Conservation (phyloP, 768 basidiomycete species). For the Phylloporus sp. region DNA sequence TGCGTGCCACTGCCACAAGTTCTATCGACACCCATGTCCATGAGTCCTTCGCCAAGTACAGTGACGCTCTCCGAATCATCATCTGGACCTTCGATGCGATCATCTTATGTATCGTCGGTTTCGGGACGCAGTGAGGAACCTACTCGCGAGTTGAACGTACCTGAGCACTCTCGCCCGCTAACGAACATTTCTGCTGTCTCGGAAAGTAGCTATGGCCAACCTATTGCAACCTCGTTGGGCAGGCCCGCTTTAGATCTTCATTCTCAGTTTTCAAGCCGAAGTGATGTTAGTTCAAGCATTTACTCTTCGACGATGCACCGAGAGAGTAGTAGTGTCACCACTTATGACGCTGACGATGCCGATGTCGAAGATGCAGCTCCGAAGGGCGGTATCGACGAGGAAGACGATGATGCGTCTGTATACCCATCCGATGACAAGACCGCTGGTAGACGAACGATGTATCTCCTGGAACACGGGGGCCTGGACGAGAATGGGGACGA, state of each 20-base stretch:
- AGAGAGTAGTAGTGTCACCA: slow-evolving; percentile 15
- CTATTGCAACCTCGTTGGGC: slow-evolving; percentile 3
- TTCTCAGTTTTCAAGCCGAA: slow-evolving; percentile 21
- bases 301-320: slow-evolving; percentile 15
- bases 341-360: slow-evolving; percentile 22
- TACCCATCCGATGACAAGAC: slow-evolving; percentile 31
- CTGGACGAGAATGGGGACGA: slow-evolving; percentile 22
- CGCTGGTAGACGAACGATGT: slow-evolving; percentile 34
- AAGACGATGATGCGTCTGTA: slow-evolving; percentile 29
- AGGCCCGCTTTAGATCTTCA: slow-evolving; percentile 1
- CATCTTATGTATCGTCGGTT: slow-evolving; percentile 16
- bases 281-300: slow-evolving; percentile 15
- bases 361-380: slow-evolving; percentile 15
- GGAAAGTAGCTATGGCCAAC: slow-evolving; percentile 20
- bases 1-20: slow-evolving; percentile 16
- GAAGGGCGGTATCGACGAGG: slow-evolving; percentile 14
- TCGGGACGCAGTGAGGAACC: slow-evolving; percentile 18
- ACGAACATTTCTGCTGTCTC: slow-evolving; percentile 20
- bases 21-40: slow-evolving; percentile 5
- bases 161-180: slow-evolving; percentile 16
- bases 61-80: slow-evolving; percentile 27
- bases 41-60: slow-evolving; percentile 20
- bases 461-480: slow-evolving; percentile 28
- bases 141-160: slow-evolving; percentile 5
- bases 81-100: slow-evolving; percentile 27